Conservation (phyloP, 1,284 basidiomycete species). For the Bjerkandera adusta region DNA sequence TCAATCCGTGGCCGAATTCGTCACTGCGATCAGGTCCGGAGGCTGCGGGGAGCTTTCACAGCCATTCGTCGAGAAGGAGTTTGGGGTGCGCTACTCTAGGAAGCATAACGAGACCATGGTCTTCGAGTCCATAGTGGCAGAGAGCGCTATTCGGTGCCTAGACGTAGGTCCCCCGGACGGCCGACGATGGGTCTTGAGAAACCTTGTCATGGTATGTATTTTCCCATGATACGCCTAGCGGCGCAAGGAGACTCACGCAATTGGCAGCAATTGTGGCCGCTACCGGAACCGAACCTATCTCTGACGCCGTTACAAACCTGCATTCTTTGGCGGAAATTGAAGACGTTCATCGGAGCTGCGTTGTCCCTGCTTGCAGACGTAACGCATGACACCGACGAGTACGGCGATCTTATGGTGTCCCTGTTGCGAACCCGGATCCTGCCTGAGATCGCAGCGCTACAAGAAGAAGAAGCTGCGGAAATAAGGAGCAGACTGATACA, state of each 20-base stretch:
- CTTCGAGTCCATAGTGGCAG: slow-evolving; percentile 29
- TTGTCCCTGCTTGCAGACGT: slow-evolving; percentile 31
- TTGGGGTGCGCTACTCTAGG: slow-evolving; percentile 30
- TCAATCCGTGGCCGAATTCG: slow-evolving; percentile 28
- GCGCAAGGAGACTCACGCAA: neutral
- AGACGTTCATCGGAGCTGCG: slow-evolving; percentile 39
- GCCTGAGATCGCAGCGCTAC: slow-evolving; percentile 42
- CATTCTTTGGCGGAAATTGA: slow-evolving; percentile 35
- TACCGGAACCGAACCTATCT: slow-evolving; percentile 27
- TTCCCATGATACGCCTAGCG: neutral
- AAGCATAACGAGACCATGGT: slow-evolving; percentile 29
- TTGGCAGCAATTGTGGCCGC: slow-evolving; percentile 51
- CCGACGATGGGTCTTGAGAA: slow-evolving; percentile 31
- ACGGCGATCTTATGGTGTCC: slow-evolving; percentile 35
- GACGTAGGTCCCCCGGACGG: slow-evolving; percentile 31
- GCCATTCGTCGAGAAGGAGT: slow-evolving; percentile 35
- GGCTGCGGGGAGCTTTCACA: slow-evolving; percentile 29
- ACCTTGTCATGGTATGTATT: slow-evolving; percentile 31
- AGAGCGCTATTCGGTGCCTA: slow-evolving; percentile 35
- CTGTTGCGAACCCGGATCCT: slow-evolving; percentile 47
- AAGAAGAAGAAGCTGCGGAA: slow-evolving; percentile 25
- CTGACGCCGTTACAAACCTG: slow-evolving; percentile 31
- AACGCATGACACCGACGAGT: slow-evolving; percentile 18
- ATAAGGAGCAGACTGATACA: slow-evolving; percentile 30
- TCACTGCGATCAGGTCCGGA: slow-evolving; percentile 28